Conservation (phyloP, 306 rosid species). For the Cucumis hystrix region DNA sequence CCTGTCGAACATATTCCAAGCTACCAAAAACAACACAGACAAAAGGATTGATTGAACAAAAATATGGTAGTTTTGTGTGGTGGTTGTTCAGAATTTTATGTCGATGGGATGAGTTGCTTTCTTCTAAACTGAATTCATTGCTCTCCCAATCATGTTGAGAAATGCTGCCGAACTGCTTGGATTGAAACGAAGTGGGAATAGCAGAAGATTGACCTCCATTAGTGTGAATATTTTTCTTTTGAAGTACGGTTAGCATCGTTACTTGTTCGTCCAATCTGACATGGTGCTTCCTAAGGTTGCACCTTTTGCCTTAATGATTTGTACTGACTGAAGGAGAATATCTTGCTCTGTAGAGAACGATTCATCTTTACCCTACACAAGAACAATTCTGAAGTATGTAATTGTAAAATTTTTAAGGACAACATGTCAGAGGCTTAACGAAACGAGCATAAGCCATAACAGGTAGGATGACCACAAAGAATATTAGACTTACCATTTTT, state of each 20-base stretch:
- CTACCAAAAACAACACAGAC: neutral
- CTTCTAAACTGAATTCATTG: neutral
- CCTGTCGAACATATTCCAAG: neutral
- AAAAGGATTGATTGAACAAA: neutral
- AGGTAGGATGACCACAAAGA: neutral
- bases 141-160: neutral
- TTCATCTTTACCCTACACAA: constrained; percentile 55
- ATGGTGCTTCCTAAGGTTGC: constrained; percentile 33
- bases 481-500: constrained; percentile 43
- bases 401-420: neutral
- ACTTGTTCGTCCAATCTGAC: neutral
- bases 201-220: neutral
- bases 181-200: neutral
- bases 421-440: neutral
- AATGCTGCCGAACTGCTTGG: neutral
- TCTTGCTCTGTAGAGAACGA: constrained; percentile 60
- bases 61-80: neutral
- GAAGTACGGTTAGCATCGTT: neutral
- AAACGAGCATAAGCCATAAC: neutral
- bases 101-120: neutral
- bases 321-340: constrained; percentile 50
- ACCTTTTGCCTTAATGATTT: constrained; percentile 53
- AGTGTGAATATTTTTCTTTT: neutral
- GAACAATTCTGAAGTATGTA: neutral
- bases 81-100: neutral